Evolutionary conservation across 306 rosid species (phyloP), one percentile per base, ranked within the genome.

Genomic region (Astragalus membranaceus): DNA sequence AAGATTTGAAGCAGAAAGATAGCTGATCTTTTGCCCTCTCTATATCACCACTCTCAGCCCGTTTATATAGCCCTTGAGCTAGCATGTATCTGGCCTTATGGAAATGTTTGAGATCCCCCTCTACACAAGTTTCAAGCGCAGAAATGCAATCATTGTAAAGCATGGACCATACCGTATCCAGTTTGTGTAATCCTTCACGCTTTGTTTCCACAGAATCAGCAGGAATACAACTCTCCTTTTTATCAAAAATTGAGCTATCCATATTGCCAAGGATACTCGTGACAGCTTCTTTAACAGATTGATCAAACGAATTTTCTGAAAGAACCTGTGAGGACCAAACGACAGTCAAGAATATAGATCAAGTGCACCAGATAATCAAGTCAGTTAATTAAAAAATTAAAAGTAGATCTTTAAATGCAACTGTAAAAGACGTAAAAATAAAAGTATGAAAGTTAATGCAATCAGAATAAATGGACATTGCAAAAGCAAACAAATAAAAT

Each of bases 81-180:
- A 90, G 88, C 87, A 91, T 85, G 88, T 90, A 93, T 87, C 98
- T 90, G 69, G 96, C 98, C 89, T 93, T 93, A 59, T 93, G 98
- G 79, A 85, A 93, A 88, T 93, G 98, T 69, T 93, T 93, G 67
- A 93, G 96, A 79, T 93, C 97, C 75, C 98, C 98, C 76, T 93
- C 98, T 62, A 90, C 90, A 82, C 98, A 93, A 29, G 94, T 81
- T 86, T 90, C 96, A 54, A 93, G 97, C 26, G 92, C 98, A 68
- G 89, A 85, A 66, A 93, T 82, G 69, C 98, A 93, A 79, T 93
- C 98, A 10, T 73, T 84, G 83, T 93, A 88, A 78, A 93, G 96
- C 86, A 87, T 74, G 77, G 82, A 70, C 97, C 96, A 88, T 20
- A 63, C 94, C 52, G 66, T 80, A 47, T 88, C 96, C 85, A 85